Evolutionary conservation across 2,329 filamentous ascomycete species (phyloP), one percentile per base, ranked within the genome.

Genomic region (Fusarium sp.): DNA sequence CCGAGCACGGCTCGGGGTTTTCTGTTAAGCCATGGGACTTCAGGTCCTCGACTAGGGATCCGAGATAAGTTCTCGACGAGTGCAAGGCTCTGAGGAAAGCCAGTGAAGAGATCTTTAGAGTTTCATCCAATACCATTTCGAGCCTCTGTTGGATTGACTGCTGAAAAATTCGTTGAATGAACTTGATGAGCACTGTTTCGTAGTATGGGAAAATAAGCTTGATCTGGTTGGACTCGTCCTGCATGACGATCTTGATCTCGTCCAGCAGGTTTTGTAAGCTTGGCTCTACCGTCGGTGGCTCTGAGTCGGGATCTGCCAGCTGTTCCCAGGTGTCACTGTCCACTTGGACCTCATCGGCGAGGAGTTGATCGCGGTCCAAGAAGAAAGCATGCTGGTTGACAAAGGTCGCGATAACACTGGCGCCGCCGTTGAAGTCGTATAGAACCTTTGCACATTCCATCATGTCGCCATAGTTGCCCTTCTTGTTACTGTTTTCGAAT

Each of bases 351-450:
- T 97, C 94, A 75, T 97, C 94, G 1, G 91, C 92, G 52, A 97
- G 91, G 61, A 99, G 85, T 79, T 98, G 95, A 72, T 94, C 96
- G 27, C 94, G 88, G 78, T 98, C 96, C 77, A 99, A 98, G 82
- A 99, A 99, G 86, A 99, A 99, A 77, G 97, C 94, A 81, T 99
- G 97, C 80, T 99, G 96, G 78, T 99, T 99, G 77, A 99, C 95
- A 80, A 98, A 99, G 13, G 95, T 86, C 16, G 93, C 95, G 80
- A 98, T 97, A 64, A 98, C 96, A 78, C 94, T 98, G 61, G 94
- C 90, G 54, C 96, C 96, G 55, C 96, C 94, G 79, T 95, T 97
- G 85, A 99, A 99, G 81, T 98, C 96, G 78, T 96, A 88, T 67
- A 99, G 84, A 44, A 98, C 96, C 76, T 93, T 93, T 58, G 97